phyloP scores from a whole-genome alignment of 2,329 filamentous ascomycete genomes.

The Aphanocladium album region DNA sequence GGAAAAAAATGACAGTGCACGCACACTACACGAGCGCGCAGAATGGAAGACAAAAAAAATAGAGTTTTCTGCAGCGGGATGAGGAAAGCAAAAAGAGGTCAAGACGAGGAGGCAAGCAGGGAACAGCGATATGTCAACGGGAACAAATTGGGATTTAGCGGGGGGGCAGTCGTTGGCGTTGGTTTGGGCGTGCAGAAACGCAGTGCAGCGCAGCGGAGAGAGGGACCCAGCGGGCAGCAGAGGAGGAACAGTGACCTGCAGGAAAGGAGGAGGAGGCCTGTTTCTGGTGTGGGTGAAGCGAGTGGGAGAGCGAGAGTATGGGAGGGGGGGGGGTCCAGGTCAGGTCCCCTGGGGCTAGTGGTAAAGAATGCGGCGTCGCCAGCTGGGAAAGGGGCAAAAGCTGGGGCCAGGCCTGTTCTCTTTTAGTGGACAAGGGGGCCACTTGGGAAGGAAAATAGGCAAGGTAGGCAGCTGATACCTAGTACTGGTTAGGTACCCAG shows the following conservation, averaged over 20 bases:
- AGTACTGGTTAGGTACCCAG: not conserved
- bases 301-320: no score
- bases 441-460: no score
- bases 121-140: not conserved
- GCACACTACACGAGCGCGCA: not conserved
- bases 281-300: not conserved
- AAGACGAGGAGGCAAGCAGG: not conserved
- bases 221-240: not conserved
- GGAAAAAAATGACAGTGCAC: not conserved
- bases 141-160: not conserved
- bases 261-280: not conserved
- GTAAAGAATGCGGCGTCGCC: no score
- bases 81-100: not conserved
- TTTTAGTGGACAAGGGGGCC: no score
- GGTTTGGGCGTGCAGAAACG: not conserved
- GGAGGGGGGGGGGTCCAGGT: no score
- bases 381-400: no score
- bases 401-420: no score
- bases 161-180: not conserved
- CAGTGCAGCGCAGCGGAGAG: not conserved
- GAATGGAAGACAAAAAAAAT: not conserved
- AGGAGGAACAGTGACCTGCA: not conserved
- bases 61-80: not conserved
- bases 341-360: no score
- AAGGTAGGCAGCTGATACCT: no score